Evolutionary conservation across 257 asterid species (phyloP), one percentile per base, ranked within the genome.

Genomic region (Solanum okadae): DNA sequence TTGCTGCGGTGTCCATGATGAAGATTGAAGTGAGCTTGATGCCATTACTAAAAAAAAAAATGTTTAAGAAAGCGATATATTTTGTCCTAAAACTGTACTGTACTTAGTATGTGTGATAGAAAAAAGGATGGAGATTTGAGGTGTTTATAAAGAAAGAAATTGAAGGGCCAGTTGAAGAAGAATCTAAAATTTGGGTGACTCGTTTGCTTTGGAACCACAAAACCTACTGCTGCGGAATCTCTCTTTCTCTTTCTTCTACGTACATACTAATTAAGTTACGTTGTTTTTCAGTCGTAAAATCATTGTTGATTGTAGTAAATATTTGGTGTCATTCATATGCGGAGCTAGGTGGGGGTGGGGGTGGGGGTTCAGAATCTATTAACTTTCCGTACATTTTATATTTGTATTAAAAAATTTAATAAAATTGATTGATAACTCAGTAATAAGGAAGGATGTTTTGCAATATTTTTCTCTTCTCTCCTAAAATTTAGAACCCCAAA

Each of bases 1-100:
- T 88, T 94, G 96, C 46, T 93, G 95, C 9, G 93, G 91, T 4
- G 98, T 94, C 98, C 98, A 95, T 84, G 85, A 4, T 8, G 90
- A 89, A n/a, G 91, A 89, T 40, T 84, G 88, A 61, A 86, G 33
- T 3, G 96, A 89, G 38, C 90, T 87, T 37, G 96, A 91, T 46
- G 94, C 95, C 98, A 61, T 61, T 8, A 1, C 6, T 3, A 31
- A 46, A 2, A 5, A 14, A 59, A 11, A 59, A 9, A 75, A 29
- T 31, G 67, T n/a, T 15, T 16, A 72, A 49, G 49, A 75, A 40
- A 75, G 11, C 16, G 52, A 63, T 63, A 46, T n/a, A 23, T 68
- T 29, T 86, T 34, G 1, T 31, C 33, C 33, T 31, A 31, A 31
- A 31, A 31, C 3, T 31, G 33, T 31, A 2, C 33, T 31, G 15